Percentiles rank a stretch among this genome's conserved stretches.
Evolutionary conservation across 1,139 yeast species (phyloP).

Genomic region (Eremothecium cymbalariae): DNA sequence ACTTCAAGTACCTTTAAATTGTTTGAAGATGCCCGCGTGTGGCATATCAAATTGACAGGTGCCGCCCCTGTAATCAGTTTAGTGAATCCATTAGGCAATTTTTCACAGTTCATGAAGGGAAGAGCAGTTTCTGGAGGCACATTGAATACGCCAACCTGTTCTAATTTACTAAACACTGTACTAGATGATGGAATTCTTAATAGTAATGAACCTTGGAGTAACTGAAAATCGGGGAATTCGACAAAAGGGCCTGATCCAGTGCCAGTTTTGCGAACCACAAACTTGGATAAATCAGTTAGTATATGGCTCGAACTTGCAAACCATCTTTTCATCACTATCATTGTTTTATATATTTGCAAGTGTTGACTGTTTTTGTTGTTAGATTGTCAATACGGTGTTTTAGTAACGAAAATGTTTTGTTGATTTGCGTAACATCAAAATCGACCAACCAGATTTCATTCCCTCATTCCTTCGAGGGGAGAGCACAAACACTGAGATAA

Average conservation of each 20-base stretch:
- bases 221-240: conserved; percentile 37
- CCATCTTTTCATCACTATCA: background rate
- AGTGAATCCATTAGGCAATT: conserved; percentile 13
- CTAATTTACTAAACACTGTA: conserved; percentile 38
- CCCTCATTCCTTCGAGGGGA: no score
- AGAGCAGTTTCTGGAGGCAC: conserved; percentile 29
- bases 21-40: conserved; percentile 14
- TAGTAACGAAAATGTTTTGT: no score
- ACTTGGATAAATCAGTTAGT: background rate
- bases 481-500: no score
- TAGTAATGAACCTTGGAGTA: conserved; percentile 39
- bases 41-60: conserved; percentile 18
- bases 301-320: background rate
- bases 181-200: conserved; percentile 45
- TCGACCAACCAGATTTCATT: no score
- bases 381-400: no score
- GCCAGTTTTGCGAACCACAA: conserved; percentile 17
- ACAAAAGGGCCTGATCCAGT: conserved; percentile 36
- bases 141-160: conserved; percentile 41
- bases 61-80: conserved; percentile 24
- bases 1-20: conserved; percentile 15
- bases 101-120: conserved; percentile 14
- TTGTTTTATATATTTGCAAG: background rate
- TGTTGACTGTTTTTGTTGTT: no score
- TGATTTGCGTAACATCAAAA: no score